Evolutionary conservation across 1,139 yeast species (phyloP), one percentile per base, ranked within the genome.

Genomic region (Yamadazyma diddensiae): DNA sequence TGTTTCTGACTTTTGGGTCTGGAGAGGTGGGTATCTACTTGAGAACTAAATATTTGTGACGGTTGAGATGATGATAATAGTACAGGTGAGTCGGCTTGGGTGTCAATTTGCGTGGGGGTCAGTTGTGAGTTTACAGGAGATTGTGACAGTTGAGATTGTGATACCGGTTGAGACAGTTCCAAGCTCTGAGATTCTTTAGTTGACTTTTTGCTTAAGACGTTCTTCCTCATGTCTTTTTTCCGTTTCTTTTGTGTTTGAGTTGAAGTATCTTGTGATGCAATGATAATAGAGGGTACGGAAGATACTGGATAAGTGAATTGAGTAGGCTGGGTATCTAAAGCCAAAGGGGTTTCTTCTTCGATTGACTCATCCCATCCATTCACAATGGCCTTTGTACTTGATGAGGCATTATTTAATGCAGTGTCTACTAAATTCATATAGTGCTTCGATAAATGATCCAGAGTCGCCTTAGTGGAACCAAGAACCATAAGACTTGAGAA

Each of bases 361-460:
- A 36, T 41, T 10, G 28, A 35, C 8, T 32, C 31, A 28, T 57
- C 60, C 70, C 70, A 64, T 9, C 47, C 51, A 9, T 39, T 43
- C 11, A 62, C 25, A 6, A 63, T 42, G 4, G 47, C 37, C 29
- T 49, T 45, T 2, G 61, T 55, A 30, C 49, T 43, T 3, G 40
- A 30, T 2, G 56, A 42, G 1, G 62, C 45, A 1, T 36, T 22
- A 3, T 39, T 28, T n/a, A 47, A 21, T 8, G 42, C 42, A 11
- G 40, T 24, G 0, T 45, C 39, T 6, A 38, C 45, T 10, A 36
- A 34, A 3, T 36, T 15, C 9, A 42, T 29, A 13, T 47, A 44
- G 9, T 34, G 14, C 2, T 38, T 29, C 2, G 37, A 14, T 2
- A 50, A 28, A 10, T 36, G 35, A 10, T 39, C 31, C 0, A 51